Base-by-base conservation (phyloP, 2,329 filamentous ascomycete species). In the Penicillium sp. region DNA sequence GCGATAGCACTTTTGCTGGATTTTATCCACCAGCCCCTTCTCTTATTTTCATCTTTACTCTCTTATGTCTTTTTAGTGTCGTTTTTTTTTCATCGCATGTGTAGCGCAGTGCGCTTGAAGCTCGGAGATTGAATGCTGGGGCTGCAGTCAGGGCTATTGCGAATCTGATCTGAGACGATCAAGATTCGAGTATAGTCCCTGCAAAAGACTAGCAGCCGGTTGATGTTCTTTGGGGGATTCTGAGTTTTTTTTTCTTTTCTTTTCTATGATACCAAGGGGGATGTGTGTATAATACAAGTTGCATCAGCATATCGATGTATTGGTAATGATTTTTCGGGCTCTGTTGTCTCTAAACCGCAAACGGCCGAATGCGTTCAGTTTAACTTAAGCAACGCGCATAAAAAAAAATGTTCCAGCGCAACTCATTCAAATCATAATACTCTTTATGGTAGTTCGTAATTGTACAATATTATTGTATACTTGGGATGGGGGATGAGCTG, bases 261-360 rank as follows among this genome's bases (percentile, higher is more conserved):
- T 52, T 52, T 57, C 62, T 65, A 65, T 70, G 66, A 70, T 70
- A 68, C 66, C 65, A 69, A 61, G 57, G 56, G 58, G 35, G 53
- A 5, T 62, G 56, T 58, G 51, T 66, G 62, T 68, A 66, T 63
- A 68, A 42, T 67, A 69, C 56, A 56, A 59, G 52, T 62, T n/a
- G 28, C 26, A 61, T 61, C 46, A 59, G 58, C 52, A 63, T 59
- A 53, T 65, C 48, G 59, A 57, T 62, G 58, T 28, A n/a, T 48
- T n/a, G 45, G 30, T 30, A 48, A 48, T 48, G 45, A 28, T 48
- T 43, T 42, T 25, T 43, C 25, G 13, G 11, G 8, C 42, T 49
- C 55, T 51, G 52, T 26, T 33, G 28, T 13, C n/a, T 22, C 19
- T 40, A 13, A 22, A 22, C 43, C 11, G 25, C 45, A 28, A 45